These are phyloP conservation scores for Solanum virginianum DNA, from an alignment of 257 asterid genomes.

Conservation along the genomic window DNA sequence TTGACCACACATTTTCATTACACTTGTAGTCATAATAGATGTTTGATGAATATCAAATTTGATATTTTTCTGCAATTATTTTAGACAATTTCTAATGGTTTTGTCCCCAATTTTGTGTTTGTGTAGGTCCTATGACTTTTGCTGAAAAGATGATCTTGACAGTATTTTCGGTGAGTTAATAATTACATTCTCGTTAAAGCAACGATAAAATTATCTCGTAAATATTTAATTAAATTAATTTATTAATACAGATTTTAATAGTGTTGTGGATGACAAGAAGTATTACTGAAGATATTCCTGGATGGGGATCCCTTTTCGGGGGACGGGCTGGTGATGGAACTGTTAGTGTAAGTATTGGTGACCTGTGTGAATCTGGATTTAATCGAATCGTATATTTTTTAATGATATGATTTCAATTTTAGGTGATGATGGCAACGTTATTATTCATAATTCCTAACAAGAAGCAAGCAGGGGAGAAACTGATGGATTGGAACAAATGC, in stretches of 20 bases:
- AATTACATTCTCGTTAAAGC: too few relatives aligned
- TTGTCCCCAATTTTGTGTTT: not conserved
- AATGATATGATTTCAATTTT: not conserved
- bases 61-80: not conserved
- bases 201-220: not conserved
- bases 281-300: slow-evolving; percentile 81
- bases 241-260: slow-evolving; percentile 30
- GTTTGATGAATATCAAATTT: not conserved
- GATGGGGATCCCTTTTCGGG: slow-evolving; percentile 74
- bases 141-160: slow-evolving; percentile 71
- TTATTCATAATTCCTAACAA: slow-evolving; percentile 78
- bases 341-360: slow-evolving; percentile 51
- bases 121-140: slow-evolving; percentile 79
- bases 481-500: slow-evolving; percentile 99
- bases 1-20: not conserved
- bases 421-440: slow-evolving; percentile 91
- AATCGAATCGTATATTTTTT: not conserved
- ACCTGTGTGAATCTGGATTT: too few relatives aligned
- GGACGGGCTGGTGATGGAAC: slow-evolving; percentile 95
- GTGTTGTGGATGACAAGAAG: slow-evolving; percentile 89
- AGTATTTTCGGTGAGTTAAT: slow-evolving; percentile 48
- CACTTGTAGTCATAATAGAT: not conserved
- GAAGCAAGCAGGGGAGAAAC: slow-evolving; percentile 62
- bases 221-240: not conserved
- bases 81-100: not conserved